Evolutionary conservation across 2,329 filamentous ascomycete species (phyloP), one percentile per base, ranked within the genome.

Genomic region (Calonectria multiphialidica): DNA sequence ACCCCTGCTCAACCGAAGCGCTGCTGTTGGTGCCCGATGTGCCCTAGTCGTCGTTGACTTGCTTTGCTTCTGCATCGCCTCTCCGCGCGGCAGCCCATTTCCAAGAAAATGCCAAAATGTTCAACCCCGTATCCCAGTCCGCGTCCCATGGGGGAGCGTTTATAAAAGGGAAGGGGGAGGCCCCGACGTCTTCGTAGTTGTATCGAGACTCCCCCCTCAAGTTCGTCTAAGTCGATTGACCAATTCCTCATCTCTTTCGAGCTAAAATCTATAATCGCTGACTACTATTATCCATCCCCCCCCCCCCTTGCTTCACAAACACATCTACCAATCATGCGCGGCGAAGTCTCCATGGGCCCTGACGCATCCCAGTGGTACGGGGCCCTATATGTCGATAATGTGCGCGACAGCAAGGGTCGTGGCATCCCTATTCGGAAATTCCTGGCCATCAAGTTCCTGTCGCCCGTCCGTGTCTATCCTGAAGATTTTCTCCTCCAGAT

Each of bases 1-100:
- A 44, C 37, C 63, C 45, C 23, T 42, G 63, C 25, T 66, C 45
- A 59, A 59, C 50, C 25, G 50, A n/a, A 25, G 40, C 33, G 23
- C 49, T 53, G 40, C 45, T 45, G 64, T 67, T 59, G 64, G 64
- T 67, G 64, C 65, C 65, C 65, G 65, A 68, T 44, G 25, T 33
- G 33, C 53, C 35, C 47, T 40, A 37, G 33, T 37, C 40, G 53
- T 9, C 33, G 53, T 57, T 40, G 33, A 57, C 53, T 57, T 57
- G 33, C 53, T 40, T 57, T 40, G 53, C n/a, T 57, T 8, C 33
- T 57, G 53, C 53, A 57, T 57, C 53, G 53, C 53, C 53, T 57
- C 53, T 57, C n/a, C 37, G 21, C n/a, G 35, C 33, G 21, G 33
- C 40, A 25, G 44, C 65, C 45, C 42, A 44, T 21, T 35, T 28